Conservation (phyloP, 176 grass and related monocot species). For the Eragrostis nindensis region DNA sequence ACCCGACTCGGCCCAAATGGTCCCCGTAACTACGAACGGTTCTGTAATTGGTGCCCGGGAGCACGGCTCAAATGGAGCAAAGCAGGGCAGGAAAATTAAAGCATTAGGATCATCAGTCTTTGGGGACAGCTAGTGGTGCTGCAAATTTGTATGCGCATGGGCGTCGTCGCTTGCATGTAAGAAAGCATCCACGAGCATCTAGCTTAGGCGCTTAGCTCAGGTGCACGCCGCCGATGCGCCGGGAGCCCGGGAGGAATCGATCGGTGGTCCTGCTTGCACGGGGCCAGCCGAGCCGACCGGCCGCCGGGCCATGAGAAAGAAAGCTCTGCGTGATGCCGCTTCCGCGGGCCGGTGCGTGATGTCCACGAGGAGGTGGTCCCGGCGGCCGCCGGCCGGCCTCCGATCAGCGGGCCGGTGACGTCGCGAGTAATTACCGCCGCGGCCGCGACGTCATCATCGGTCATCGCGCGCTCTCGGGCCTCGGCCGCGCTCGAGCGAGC, state of each 20-base stretch:
- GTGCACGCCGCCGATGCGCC: background rate
- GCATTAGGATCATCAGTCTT: background rate
- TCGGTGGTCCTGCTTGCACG: background rate
- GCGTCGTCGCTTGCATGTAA: conserved; percentile 33
- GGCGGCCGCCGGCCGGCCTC: too few species aligned
- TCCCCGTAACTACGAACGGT: conserved; percentile 22
- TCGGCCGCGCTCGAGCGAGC: background rate
- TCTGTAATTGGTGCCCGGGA: conserved; percentile 17
- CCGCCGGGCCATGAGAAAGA: background rate
- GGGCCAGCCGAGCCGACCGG: background rate
- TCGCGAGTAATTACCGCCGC: background rate
- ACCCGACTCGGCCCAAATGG: background rate
- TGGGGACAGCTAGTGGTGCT: background rate
- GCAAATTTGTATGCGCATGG: background rate
- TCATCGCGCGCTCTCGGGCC: background rate
- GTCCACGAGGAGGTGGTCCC: too few species aligned
- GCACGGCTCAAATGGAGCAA: conserved; percentile 15
- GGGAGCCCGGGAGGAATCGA: background rate
- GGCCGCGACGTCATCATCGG: background rate
- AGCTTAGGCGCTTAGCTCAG: background rate
- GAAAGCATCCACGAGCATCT: background rate
- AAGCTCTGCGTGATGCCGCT: conserved; percentile 6
- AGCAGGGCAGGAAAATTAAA: background rate
- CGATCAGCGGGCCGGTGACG: background rate
- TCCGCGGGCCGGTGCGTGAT: too few species aligned